Conservation (phyloP, 768 basidiomycete species). For the Heimioporus sp. region DNA sequence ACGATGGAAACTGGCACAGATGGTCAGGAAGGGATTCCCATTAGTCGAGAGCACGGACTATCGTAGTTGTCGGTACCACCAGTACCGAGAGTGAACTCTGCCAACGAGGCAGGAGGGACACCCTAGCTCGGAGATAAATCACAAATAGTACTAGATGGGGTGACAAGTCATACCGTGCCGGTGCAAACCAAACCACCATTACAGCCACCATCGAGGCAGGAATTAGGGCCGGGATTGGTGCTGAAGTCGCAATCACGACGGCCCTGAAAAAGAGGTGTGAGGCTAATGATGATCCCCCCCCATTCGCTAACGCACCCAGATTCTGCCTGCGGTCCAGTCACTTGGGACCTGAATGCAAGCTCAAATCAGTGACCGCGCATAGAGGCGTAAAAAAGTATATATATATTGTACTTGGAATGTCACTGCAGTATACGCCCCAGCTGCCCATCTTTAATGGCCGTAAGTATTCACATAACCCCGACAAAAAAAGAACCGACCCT, state of each 20-base stretch:
- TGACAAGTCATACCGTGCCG: constrained; percentile 40
- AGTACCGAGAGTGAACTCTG: constrained; percentile 58
- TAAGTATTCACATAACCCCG: neutral
- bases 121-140: constrained; percentile 34
- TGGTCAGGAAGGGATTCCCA: neutral
- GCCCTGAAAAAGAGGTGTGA: constrained; percentile 26
- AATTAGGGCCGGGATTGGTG: constrained; percentile 47
- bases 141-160: neutral
- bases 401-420: constrained; percentile 25
- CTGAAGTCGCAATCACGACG: constrained; percentile 64
- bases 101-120: constrained; percentile 67
- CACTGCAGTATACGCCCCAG: constrained; percentile 23
- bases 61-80: constrained; percentile 57
- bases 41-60: constrained; percentile 35
- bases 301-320: constrained; percentile 44
- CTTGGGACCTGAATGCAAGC: constrained; percentile 45
- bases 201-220: constrained; percentile 65
- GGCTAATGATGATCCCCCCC: neutral
- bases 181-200: constrained; percentile 66
- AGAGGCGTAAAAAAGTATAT: neutral
- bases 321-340: constrained; percentile 64
- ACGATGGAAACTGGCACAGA: constrained; percentile 53
- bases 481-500: constrained; percentile 39
- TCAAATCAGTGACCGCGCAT: neutral
- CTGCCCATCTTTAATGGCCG: constrained; percentile 30